Evolutionary conservation across 2,329 filamentous ascomycete genomes (phyloP), one percentile per base, ranked within the genome.

Genomic region (Ceratocystis ficicola): DNA sequence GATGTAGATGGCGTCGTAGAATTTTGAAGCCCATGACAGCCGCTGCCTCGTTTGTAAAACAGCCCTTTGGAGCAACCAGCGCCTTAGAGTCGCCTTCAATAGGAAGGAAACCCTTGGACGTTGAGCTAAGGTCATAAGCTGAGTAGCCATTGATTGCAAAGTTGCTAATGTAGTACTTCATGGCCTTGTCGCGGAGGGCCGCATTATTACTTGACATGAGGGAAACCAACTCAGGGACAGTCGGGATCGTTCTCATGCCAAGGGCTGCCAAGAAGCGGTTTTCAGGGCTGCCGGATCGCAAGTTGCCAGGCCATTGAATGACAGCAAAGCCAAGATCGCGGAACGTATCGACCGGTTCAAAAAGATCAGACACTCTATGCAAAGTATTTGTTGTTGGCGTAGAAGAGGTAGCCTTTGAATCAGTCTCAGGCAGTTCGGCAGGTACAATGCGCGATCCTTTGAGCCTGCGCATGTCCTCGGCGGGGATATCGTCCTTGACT

Each of bases 401-500:
- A 69, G 82, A 74, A 55, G 81, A 81, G 44, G 20, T 20, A 66
- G 82, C 79, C 10, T 59, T 59, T 28, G 55, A 10, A 36, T 59
- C 55, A n/a, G 55, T 36, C 0, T 83, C 83, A 61, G 79, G 79
- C 25, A 41, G n/a, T 73, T 95, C 90, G 2, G 88, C 88, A 8
- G 90, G 90, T 71, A 92, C 93, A 55, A 97, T 90, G 10, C 84
- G 85, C 0, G 90, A 90, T 62, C 86, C 82, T 66, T 83, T 87
- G 28, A 99, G 80, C 71, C 87, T 89, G 69, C 84, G 85, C 65
- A 96, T 82, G 73, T 99, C 94, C 62, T 86, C 86, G 8, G 77
- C 75, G 0, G 94, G 94, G 68, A 99, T 96, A 70, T 99, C 94
- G 64, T 89, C 84, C 68, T 84, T 85, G 32, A 99, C 94, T 7